These are phyloP conservation scores for Blastobotrys arbuscula DNA, from an alignment of 1,139 yeast species.

Conservation along the genomic window DNA sequence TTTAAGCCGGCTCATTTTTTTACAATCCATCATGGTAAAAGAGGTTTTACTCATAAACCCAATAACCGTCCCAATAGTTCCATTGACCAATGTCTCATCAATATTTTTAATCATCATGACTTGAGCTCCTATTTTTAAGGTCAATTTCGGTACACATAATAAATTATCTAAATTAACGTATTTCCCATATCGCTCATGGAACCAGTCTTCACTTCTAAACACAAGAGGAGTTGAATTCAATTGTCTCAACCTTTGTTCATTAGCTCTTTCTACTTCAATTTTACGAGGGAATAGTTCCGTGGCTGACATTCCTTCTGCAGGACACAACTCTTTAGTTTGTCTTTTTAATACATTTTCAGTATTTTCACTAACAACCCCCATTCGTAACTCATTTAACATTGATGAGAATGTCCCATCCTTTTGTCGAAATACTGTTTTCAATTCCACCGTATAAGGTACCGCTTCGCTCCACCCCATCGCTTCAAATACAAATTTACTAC, in stretches of 20 bases:
- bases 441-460: slow-evolving; percentile 59
- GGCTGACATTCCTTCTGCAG: slow-evolving; percentile 63
- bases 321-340: slow-evolving; percentile 52
- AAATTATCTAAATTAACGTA: slow-evolving; percentile 46
- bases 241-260: slow-evolving; percentile 46
- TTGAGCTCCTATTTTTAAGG: slow-evolving; percentile 77
- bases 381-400: slow-evolving; percentile 84
- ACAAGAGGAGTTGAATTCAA: slow-evolving; percentile 46
- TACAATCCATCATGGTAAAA: slow-evolving; percentile 24
- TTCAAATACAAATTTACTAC: slow-evolving; percentile 66
- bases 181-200: slow-evolving; percentile 31
- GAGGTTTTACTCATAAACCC: slow-evolving; percentile 64
- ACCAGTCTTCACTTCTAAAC: slow-evolving; percentile 61
- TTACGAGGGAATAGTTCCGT: slow-evolving; percentile 86
- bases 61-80: slow-evolving; percentile 80
- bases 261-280: slow-evolving; percentile 76
- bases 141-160: slow-evolving; percentile 60
- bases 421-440: slow-evolving; percentile 85
- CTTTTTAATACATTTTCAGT: slow-evolving; percentile 52
- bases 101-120: slow-evolving; percentile 94
- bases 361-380: slow-evolving; percentile 55
- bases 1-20: neutral
- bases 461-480: slow-evolving; percentile 64
- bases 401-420: slow-evolving; percentile 75
- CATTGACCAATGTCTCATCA: slow-evolving; percentile 84